Conservation (phyloP, 495 filamentous ascomycete species). For the Chlorociboria aeruginascens region DNA sequence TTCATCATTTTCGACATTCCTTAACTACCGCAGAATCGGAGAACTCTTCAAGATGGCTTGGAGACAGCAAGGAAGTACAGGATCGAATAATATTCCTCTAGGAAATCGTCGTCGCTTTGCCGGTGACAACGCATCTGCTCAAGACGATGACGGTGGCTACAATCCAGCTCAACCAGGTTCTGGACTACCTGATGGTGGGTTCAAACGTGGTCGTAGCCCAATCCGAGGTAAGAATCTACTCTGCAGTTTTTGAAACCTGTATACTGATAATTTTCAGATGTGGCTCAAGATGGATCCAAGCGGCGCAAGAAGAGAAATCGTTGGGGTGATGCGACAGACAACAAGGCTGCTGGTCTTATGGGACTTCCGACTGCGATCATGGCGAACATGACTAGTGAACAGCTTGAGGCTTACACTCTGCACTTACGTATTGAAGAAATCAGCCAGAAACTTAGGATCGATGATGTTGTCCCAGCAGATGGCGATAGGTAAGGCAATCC, state of each 20-base stretch:
- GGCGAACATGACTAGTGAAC: slow-evolving; percentile 93
- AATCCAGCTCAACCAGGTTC: slow-evolving; percentile 36
- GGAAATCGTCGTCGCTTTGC: slow-evolving; percentile 79
- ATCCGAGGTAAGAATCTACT: slow-evolving; percentile 24
- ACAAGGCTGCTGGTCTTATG: slow-evolving; percentile 97
- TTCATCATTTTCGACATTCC: no score
- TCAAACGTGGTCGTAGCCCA: slow-evolving; percentile 69
- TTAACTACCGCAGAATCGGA: no score
- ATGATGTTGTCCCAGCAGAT: slow-evolving; percentile 92
- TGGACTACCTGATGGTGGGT: slow-evolving; percentile 25
- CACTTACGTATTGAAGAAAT: slow-evolving; percentile 97
- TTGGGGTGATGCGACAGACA: slow-evolving; percentile 92
- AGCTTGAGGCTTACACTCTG: slow-evolving; percentile 90
- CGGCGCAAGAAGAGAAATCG: slow-evolving; percentile 95
- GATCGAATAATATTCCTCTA: slow-evolving; percentile 95
- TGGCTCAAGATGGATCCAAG: slow-evolving; percentile 55
- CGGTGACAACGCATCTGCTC: slow-evolving; percentile 27
- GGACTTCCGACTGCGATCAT: slow-evolving; percentile 92
- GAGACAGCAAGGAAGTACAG: slow-evolving; percentile 92
- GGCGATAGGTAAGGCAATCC: slow-evolving; percentile 64
- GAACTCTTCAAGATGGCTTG: slow-evolving; percentile 55
- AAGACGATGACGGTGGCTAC: slow-evolving; percentile 44
- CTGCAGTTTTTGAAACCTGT: neutral
- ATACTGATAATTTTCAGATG: slow-evolving; percentile 23
- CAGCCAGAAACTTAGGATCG: slow-evolving; percentile 95